A percentile compares a stretch with the other conserved stretches of the same genome.
phyloP scores from a whole-genome alignment of 192 early-diverging fungal genomes.

The Phycomyces blakesleeanus region DNA sequence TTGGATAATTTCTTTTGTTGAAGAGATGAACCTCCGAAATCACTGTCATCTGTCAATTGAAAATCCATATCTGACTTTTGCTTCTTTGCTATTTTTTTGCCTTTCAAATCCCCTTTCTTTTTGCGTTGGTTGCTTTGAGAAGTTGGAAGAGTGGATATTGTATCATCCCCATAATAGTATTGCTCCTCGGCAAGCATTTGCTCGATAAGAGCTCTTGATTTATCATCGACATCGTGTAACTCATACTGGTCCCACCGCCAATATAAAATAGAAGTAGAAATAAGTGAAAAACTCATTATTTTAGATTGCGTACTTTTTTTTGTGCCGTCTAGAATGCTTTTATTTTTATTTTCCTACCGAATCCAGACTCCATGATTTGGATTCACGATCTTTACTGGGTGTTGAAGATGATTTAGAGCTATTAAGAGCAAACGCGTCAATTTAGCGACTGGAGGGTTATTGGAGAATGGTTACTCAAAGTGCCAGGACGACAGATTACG shows the following conservation, averaged over 20 bases:
- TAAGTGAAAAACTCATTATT: background rate
- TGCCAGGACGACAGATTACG: constrained; percentile 2
- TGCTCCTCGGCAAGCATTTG: constrained; percentile 63
- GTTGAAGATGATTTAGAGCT: background rate
- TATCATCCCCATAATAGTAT: constrained; percentile 48
- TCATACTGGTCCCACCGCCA: background rate
- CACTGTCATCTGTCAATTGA: background rate
- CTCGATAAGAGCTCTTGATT: constrained; percentile 52
- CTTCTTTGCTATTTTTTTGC: background rate
- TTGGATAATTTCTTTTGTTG: background rate
- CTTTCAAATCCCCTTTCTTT: constrained; percentile 10
- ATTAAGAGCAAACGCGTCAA: background rate
- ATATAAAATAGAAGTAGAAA: background rate
- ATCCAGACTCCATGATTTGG: background rate
- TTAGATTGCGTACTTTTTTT: background rate
- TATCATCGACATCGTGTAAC: constrained; percentile 46
- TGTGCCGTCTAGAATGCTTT: too few relatives aligned
- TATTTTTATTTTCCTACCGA: too few relatives aligned
- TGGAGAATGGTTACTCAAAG: constrained; percentile 1
- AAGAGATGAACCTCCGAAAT: background rate
- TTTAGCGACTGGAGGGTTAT: background rate
- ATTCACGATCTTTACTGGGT: background rate
- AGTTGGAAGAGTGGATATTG: constrained; percentile 6
- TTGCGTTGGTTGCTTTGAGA: background rate
- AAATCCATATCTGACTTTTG: background rate